These are phyloP conservation scores for Macrolepiota fuliginosa DNA, from an alignment of 768 basidiomycete genomes.

Conservation along the genomic window DNA sequence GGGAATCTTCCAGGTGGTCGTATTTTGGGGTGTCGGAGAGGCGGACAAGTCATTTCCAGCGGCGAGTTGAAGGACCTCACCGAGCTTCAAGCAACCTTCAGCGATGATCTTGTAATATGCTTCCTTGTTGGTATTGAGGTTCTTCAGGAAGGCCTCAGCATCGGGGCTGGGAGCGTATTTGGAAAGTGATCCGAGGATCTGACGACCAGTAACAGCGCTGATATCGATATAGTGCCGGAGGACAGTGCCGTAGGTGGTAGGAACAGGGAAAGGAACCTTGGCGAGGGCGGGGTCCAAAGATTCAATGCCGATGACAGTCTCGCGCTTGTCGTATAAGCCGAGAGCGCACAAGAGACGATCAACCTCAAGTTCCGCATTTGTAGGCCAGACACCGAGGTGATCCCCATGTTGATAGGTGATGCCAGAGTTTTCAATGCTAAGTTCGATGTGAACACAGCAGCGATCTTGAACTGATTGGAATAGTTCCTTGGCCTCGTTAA, in stretches of 20 bases:
- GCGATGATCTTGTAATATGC: conserved; percentile 75
- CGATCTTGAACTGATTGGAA: conserved; percentile 73
- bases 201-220: conserved; percentile 91
- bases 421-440: conserved; percentile 91
- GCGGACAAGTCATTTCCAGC: conserved; percentile 71
- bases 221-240: conserved; percentile 98
- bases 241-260: conserved; percentile 91
- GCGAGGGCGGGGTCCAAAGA: conserved; percentile 98
- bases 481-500: conserved; percentile 75
- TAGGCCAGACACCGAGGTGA: conserved; percentile 96
- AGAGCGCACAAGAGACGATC: conserved; percentile 84
- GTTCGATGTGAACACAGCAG: conserved; percentile 94
- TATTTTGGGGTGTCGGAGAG: conserved; percentile 65
- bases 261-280: conserved; percentile 98
- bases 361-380: conserved; percentile 90
- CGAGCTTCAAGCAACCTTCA: conserved; percentile 85
- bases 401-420: conserved; percentile 99
- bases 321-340: conserved; percentile 78
- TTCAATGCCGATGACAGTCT: conserved; percentile 86
- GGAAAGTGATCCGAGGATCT: conserved; percentile 82
- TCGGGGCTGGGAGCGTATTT: conserved; percentile 85
- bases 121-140: conserved; percentile 85
- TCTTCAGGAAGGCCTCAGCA: conserved; percentile 71
- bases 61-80: conserved; percentile 89
- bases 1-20: conserved; percentile 86